phyloP scores from a whole-genome alignment of 2,329 filamentous ascomycete genomes.

The Trichoderma sp. region DNA sequence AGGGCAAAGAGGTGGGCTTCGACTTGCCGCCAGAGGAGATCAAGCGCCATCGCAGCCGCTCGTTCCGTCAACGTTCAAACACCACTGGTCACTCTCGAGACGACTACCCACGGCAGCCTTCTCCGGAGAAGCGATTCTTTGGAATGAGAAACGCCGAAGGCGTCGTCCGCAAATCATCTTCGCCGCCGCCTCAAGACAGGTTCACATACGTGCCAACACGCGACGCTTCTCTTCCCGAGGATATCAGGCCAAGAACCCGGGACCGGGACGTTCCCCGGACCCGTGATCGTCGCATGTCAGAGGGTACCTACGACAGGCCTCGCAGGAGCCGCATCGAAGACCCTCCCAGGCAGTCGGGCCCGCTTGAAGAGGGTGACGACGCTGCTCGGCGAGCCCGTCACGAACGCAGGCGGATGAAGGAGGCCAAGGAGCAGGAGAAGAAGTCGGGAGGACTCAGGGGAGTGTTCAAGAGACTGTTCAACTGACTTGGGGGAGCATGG shows the following conservation, averaged over 20 bases:
- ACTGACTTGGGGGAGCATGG: slow-evolving; percentile 28
- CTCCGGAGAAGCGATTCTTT: slow-evolving; percentile 48
- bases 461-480: slow-evolving; percentile 45
- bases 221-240: slow-evolving; percentile 25
- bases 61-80: slow-evolving; percentile 47
- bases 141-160: slow-evolving; percentile 46
- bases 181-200: slow-evolving; percentile 29
- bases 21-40: slow-evolving; percentile 29
- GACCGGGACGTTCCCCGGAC: slow-evolving; percentile 17
- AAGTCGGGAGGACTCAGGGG: slow-evolving; percentile 43
- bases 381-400: slow-evolving; percentile 42
- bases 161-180: slow-evolving; percentile 34
- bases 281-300: slow-evolving; percentile 31
- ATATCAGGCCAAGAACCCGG: slow-evolving; percentile 11
- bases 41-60: slow-evolving; percentile 41
- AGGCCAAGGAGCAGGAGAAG: slow-evolving; percentile 36
- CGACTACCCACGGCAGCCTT: slow-evolving; percentile 38
- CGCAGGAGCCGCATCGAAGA: slow-evolving; percentile 31
- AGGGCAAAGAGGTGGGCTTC: slow-evolving; percentile 42
- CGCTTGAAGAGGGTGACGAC: slow-evolving; percentile 37
- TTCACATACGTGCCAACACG: slow-evolving; percentile 14
- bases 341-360: slow-evolving; percentile 32
- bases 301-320: slow-evolving; percentile 19
- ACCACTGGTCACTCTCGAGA: slow-evolving; percentile 42
- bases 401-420: slow-evolving; percentile 40